Percentiles rank a stretch among this genome's conserved stretches.
phyloP scores from a whole-genome alignment of 2,329 filamentous ascomycete species.

The Aspergillus pseudotamarii region DNA sequence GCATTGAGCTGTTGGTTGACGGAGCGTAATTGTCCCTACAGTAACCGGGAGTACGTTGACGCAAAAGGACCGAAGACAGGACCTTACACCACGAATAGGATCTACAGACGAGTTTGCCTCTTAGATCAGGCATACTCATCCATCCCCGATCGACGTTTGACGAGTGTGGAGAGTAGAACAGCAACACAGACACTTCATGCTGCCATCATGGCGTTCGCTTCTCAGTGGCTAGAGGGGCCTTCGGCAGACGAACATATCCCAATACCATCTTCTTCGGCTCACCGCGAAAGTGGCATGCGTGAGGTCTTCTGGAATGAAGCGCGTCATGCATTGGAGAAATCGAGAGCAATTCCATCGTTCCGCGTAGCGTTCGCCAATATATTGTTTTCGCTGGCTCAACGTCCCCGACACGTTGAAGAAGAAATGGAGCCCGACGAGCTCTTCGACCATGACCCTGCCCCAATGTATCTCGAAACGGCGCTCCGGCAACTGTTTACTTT shows the following conservation, averaged over 20 bases:
- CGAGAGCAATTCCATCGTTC: background rate
- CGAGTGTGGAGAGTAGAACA: background rate
- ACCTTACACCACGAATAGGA: background rate
- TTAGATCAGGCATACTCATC: background rate
- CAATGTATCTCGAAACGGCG: background rate
- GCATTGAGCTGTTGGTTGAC: background rate
- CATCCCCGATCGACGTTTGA: background rate
- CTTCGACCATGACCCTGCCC: background rate
- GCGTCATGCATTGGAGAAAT: background rate
- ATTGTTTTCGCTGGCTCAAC: background rate
- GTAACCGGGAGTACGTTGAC: background rate
- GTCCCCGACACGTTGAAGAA: background rate
- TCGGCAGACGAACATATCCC: background rate
- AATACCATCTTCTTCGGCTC: background rate
- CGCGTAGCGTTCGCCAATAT: background rate
- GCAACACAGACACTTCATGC: background rate
- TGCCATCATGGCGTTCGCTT: background rate
- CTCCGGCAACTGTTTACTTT: background rate
- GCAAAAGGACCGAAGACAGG: background rate
- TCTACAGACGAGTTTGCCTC: background rate
- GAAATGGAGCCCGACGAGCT: background rate
- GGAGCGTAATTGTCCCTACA: background rate
- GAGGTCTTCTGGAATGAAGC: background rate
- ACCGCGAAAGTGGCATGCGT: background rate
- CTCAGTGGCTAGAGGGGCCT: background rate